These are phyloP conservation scores for Helminthosporium solani DNA, from an alignment of 2,329 filamentous ascomycete genomes.

Conservation along the genomic window DNA sequence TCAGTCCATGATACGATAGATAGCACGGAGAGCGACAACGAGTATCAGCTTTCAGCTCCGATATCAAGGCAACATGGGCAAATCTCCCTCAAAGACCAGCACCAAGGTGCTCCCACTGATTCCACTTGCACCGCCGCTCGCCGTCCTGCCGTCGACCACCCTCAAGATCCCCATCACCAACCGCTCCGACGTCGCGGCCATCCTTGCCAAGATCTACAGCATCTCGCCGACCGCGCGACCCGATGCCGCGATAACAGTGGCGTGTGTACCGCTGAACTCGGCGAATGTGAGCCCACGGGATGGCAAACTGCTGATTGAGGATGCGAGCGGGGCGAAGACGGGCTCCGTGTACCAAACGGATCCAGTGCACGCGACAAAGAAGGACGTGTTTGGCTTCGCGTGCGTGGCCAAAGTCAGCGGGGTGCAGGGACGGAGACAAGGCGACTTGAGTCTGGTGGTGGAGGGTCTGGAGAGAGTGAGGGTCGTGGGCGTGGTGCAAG, in stretches of 20 bases:
- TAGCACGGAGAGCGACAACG: no score
- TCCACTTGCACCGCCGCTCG: conserved; percentile 74
- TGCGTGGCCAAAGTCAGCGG: conserved; percentile 61
- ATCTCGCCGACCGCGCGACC: conserved; percentile 65
- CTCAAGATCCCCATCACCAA: conserved; percentile 80
- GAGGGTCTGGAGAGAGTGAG: conserved; percentile 79
- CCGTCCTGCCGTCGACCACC: conserved; percentile 82
- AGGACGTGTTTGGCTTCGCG: conserved; percentile 79
- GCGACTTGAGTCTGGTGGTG: conserved; percentile 77
- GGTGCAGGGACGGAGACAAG: conserved; percentile 49
- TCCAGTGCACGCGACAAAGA: conserved; percentile 45
- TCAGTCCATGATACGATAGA: no score
- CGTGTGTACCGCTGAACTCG: conserved; percentile 82
- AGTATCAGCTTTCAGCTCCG: no score
- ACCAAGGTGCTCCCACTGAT: conserved; percentile 67
- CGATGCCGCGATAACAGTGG: conserved; percentile 72
- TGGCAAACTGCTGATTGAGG: conserved; percentile 73
- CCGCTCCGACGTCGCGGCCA: conserved; percentile 82
- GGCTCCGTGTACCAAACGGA: conserved; percentile 50
- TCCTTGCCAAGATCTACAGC: conserved; percentile 83
- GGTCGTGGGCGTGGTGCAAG: conserved; percentile 71
- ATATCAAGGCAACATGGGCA: conserved; percentile 37
- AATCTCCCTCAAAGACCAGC: conserved; percentile 35
- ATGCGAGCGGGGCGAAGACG: conserved; percentile 50
- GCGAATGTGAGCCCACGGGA: conserved; percentile 67